phyloP scores from a whole-genome alignment of 306 rosid genomes.

The Trifolium fragiferum region DNA sequence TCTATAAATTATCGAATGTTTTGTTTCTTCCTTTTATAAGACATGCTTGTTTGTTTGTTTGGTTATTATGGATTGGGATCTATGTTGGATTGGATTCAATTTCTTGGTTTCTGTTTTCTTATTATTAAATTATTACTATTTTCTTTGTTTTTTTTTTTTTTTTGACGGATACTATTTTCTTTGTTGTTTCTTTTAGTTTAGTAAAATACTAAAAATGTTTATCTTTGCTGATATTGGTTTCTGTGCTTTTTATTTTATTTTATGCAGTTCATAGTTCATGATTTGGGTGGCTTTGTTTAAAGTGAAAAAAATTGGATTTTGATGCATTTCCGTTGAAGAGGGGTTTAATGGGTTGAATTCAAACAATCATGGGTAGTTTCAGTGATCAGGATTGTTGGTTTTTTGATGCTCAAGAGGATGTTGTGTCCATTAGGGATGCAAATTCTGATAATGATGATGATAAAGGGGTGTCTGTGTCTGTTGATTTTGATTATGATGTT shows the following conservation, averaged over 20 bases:
- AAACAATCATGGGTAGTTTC: constrained; percentile 72
- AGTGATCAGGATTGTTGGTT: constrained; percentile 72
- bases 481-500: constrained; percentile 55
- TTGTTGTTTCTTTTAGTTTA: constrained; percentile 45
- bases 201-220: constrained; percentile 42
- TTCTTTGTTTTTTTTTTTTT: constrained; percentile 48
- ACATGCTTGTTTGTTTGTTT: background rate
- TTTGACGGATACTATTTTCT: constrained; percentile 42
- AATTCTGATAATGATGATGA: constrained; percentile 47
- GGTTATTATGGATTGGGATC: constrained; percentile 72
- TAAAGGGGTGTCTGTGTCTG: constrained; percentile 26
- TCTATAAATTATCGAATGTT: constrained; percentile 35
- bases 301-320: constrained; percentile 55
- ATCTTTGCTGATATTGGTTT: constrained; percentile 65
- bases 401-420: constrained; percentile 88
- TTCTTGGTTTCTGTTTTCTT: constrained; percentile 62
- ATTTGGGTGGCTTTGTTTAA: constrained; percentile 58
- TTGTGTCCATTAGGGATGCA: constrained; percentile 60
- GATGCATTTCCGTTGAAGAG: constrained; percentile 63
- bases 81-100: constrained; percentile 81
- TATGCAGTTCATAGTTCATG: constrained; percentile 30
- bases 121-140: constrained; percentile 47
- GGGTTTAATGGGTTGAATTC: constrained; percentile 84
- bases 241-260: constrained; percentile 36
- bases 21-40: constrained; percentile 34